Evolutionary conservation across 2,329 filamentous ascomycete species (phyloP).

Genomic region (Aureobasidium sp.): DNA sequence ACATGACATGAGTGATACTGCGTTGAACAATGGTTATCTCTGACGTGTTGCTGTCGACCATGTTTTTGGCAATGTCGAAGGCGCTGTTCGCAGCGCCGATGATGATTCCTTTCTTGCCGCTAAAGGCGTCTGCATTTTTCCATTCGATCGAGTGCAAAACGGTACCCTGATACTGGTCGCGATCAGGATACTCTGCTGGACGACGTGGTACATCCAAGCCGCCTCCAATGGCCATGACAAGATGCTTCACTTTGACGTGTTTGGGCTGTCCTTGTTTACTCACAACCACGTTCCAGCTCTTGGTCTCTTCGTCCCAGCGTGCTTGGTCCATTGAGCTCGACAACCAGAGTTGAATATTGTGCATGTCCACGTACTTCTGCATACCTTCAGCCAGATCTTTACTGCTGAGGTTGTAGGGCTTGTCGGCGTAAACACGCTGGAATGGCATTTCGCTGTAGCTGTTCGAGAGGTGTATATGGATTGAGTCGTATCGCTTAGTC

Average conservation of each 20-base stretch:
- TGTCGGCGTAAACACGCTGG: slow-evolving; percentile 22
- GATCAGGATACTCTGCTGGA: slow-evolving; percentile 29
- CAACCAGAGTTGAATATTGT: slow-evolving; percentile 44
- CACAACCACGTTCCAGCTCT: slow-evolving; percentile 39
- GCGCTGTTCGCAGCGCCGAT: slow-evolving; percentile 56
- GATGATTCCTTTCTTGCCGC: slow-evolving; percentile 50
- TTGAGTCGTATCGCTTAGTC: slow-evolving; percentile 51
- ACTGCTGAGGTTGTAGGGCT: slow-evolving; percentile 27
- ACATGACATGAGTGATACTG: slow-evolving; percentile 35
- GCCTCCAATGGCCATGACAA: slow-evolving; percentile 39
- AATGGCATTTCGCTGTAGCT: slow-evolving; percentile 45
- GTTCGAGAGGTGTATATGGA: slow-evolving; percentile 46
- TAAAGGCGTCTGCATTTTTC: slow-evolving; percentile 35
- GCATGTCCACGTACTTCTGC: slow-evolving; percentile 27
- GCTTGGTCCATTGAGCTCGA: slow-evolving; percentile 41
- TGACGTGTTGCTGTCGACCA: slow-evolving; percentile 45
- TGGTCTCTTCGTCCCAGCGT: slow-evolving; percentile 40
- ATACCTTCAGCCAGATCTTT: slow-evolving; percentile 26
- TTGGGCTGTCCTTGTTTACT: slow-evolving; percentile 8
- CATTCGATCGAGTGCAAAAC: slow-evolving; percentile 41
- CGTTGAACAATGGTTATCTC: slow-evolving; percentile 55
- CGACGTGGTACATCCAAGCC: slow-evolving; percentile 31
- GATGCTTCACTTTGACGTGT: slow-evolving; percentile 28
- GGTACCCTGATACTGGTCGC: slow-evolving; percentile 40
- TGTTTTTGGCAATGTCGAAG: slow-evolving; percentile 56